Conservation (phyloP, 345 rosid genomes). For the Murraya koenigii region DNA sequence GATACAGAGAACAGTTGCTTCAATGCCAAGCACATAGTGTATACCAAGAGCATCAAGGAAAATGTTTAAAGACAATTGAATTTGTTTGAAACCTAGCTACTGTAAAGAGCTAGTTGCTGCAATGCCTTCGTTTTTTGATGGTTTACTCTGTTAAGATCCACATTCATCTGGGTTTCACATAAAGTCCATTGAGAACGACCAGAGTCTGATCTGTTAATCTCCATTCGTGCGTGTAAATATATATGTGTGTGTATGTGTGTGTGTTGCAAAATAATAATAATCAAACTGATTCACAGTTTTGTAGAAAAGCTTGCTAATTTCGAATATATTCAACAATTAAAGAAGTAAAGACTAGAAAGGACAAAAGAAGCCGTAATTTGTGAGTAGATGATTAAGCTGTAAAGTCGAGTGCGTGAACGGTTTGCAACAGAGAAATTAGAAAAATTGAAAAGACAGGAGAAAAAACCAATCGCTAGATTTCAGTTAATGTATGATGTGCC, state of each 20-base stretch:
- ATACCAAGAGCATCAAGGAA: neutral
- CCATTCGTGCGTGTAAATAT: too few species aligned
- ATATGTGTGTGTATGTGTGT: too few species aligned
- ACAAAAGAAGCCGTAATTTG: neutral
- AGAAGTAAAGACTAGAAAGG: neutral
- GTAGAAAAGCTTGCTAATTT: too few species aligned
- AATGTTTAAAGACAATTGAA: neutral
- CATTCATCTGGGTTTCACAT: neutral
- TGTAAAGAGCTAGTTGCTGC: neutral
- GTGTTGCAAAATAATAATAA: too few species aligned
- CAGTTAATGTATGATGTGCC: neutral
- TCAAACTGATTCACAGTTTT: too few species aligned
- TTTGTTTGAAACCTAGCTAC: neutral
- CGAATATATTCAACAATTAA: neutral
- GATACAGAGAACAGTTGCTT: neutral
- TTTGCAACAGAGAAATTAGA: too few species aligned
- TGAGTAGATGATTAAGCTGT: neutral
- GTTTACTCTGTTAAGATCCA: neutral
- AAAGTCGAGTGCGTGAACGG: too few species aligned
- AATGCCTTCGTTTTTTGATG: too few species aligned
- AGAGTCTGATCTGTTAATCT: neutral
- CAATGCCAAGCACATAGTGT: neutral
- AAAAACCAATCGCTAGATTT: too few species aligned
- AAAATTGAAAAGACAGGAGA: too few species aligned
- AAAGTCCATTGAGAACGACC: too few species aligned